phyloP scores from a whole-genome alignment of 345 rosid genomes.

The Schrenkiella parvula region DNA sequence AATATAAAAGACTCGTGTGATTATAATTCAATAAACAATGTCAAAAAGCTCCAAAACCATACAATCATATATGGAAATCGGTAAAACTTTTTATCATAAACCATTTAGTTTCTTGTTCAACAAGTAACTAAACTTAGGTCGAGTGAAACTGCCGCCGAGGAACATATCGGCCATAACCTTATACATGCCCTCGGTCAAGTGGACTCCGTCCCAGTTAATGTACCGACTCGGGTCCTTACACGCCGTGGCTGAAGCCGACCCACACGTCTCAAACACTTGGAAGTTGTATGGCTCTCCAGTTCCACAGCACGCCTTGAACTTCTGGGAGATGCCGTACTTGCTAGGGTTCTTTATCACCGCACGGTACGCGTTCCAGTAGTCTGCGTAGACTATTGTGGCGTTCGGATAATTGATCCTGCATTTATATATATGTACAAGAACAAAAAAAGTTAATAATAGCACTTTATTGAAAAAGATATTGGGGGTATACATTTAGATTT shows the following conservation, averaged over 20 bases:
- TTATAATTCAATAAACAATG: background rate
- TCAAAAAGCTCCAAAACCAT: background rate
- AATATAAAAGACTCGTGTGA: background rate
- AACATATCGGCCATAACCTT: constrained; percentile 63
- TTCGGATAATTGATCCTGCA: constrained; percentile 48
- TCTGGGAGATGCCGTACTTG: constrained; percentile 58
- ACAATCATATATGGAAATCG: background rate
- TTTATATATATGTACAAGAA: background rate
- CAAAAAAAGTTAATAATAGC: background rate
- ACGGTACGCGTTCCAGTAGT: constrained; percentile 77
- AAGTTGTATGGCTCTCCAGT: constrained; percentile 68
- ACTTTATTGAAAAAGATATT: background rate
- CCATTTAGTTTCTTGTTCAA: constrained; percentile 38
- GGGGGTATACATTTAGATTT: background rate
- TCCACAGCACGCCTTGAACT: constrained; percentile 85
- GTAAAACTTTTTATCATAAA: background rate
- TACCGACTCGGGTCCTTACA: constrained; percentile 56
- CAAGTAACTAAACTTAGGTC: constrained; percentile 59
- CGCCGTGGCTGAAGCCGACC: constrained; percentile 39
- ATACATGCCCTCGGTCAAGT: constrained; percentile 87
- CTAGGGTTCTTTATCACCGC: constrained; percentile 44
- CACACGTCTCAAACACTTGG: constrained; percentile 51
- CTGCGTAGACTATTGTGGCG: constrained; percentile 60
- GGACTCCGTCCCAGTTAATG: constrained; percentile 98
- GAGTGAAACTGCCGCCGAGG: constrained; percentile 48